Evolutionary conservation across 1,139 yeast species (phyloP), one percentile per base, ranked within the genome.

Genomic region (Magnusiomyces tetraspermus): DNA sequence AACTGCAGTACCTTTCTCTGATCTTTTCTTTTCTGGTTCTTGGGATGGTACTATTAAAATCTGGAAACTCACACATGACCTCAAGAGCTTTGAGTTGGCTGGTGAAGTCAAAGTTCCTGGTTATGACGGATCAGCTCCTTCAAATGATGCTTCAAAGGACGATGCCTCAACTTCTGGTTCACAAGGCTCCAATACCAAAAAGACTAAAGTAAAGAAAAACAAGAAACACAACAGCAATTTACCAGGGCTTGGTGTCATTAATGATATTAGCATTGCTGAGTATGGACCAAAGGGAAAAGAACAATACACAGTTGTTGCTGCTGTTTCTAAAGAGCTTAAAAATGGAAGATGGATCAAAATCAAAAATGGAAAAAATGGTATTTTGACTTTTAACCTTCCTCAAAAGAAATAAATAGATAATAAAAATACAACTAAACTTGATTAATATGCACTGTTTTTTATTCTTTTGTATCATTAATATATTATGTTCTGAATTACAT

Each of bases 1-100:
- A 13, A 76, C 82, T 63, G 88, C 95, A 0, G 72, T 92, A n/a
- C 97, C 98, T n/a, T 90, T 78, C 65, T 78, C 92, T 26, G 90
- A 94, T 64, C 68, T 88, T 6, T 87, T 92, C 63, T 71, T 92
- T 51, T 80, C 89, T 24, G 98, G 98, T 0, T 89, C 97, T 2
- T 85, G 87, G 82, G 78, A 80, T 64, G 97, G 97, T 2, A 67
- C 72, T 5, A 67, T 87, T 53, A 80, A 78, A 57, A 75, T 88
- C 48, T 92, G 97, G 97, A 80, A 79, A 62, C 67, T 92, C 37
- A 79, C 77, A 52, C 82, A 77, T 50, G 83, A 79, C 53, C 67
- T 83, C 62, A 76, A 95, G 60, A 71, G 74, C 37, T 85, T 88
- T 63, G 72, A 69, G 46, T 65, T 73, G 22, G 60, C 85, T 23